Base-by-base conservation (phyloP, 495 filamentous ascomycete species). In the Aspergillus incahuasiensis region DNA sequence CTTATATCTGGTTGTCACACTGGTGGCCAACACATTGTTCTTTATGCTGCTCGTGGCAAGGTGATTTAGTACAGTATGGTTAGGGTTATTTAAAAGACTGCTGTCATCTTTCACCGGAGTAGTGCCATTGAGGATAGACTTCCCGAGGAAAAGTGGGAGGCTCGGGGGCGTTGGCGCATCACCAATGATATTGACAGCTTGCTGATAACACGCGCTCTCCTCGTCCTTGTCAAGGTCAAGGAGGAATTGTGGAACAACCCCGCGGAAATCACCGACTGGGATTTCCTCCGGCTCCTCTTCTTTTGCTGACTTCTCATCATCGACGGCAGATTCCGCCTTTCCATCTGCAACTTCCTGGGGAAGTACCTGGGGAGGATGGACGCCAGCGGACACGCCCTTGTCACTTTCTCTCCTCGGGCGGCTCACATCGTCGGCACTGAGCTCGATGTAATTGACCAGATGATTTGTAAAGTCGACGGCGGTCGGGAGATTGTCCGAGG, bases 21-120 rank as follows among this genome's bases (percentile, higher is more conserved):
- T 96, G 3, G 95, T 94, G n/a, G 95, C 94, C 56, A 98, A 79
- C 24, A 97, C 88, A 52, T 89, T 88, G 55, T 95, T 89, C 72
- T 96, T 97, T 70, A 98, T 98, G 70, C 91, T 96, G 76, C 91
- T 96, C 4, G 94, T 98, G n/a, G 92, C 92, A 44, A 98, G 75
- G 68, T 98, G 94, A 60, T 98, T 98, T 60, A 98, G 73, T 22
- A 98, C 90, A 2, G 94, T 96, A 60, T 98, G 94, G 62, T 97
- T 98, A 13, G 94, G 94, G 76, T 96, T 91, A 48, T 86, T 91
- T 38, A 98, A 72, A 41, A 98, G 95, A 73, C 91, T 96, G 69
- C 90, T 95, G 67, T 98, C 94, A 71, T 97, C 94, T 74, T 97
- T 97, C 77, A 96, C 91, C 2, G 90, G 83, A 6, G 86, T 92